These are phyloP conservation scores for Asclepias syriaca DNA, from an alignment of 257 asterid species.

Conservation along the genomic window DNA sequence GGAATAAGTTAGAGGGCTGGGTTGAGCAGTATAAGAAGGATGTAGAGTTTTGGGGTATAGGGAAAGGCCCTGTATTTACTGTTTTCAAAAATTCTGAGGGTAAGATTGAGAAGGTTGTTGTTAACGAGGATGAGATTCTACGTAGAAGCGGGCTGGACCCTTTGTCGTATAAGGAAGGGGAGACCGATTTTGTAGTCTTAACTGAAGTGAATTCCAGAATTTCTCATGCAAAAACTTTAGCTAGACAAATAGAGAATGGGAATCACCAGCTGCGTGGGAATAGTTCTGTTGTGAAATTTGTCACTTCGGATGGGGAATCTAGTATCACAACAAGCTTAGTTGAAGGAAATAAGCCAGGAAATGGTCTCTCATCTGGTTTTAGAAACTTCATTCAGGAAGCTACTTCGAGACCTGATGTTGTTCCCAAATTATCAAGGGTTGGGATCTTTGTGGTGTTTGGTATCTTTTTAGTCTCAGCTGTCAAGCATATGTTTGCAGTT, in stretches of 20 bases:
- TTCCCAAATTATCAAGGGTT: slow-evolving; percentile 41
- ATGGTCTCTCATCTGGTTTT: neutral
- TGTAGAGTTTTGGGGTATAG: slow-evolving; percentile 77
- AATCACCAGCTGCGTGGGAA: slow-evolving; percentile 43
- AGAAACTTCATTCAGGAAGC: slow-evolving; percentile 21
- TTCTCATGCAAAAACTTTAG: slow-evolving; percentile 61
- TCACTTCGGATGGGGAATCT: slow-evolving; percentile 35
- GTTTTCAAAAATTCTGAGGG: slow-evolving; percentile 55
- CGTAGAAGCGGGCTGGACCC: slow-evolving; percentile 50
- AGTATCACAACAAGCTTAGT: slow-evolving; percentile 22
- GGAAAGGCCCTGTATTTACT: slow-evolving; percentile 66
- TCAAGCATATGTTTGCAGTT: slow-evolving; percentile 34
- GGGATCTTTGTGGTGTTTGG: slow-evolving; percentile 59
- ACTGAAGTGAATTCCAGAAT: slow-evolving; percentile 47
- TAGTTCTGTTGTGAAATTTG: slow-evolving; percentile 64
- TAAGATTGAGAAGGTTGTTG: slow-evolving; percentile 60
- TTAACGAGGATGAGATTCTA: slow-evolving; percentile 75
- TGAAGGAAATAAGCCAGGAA: slow-evolving; percentile 3
- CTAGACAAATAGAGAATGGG: slow-evolving; percentile 67
- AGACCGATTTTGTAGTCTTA: slow-evolving; percentile 26
- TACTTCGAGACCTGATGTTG: slow-evolving; percentile 27
- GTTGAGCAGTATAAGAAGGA: slow-evolving; percentile 77
- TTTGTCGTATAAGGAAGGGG: slow-evolving; percentile 20
- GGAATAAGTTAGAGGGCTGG: slow-evolving; percentile 78
- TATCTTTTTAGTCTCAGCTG: slow-evolving; percentile 38